phyloP scores from a whole-genome alignment of 768 basidiomycete genomes.

The Phylloporus sp. region DNA sequence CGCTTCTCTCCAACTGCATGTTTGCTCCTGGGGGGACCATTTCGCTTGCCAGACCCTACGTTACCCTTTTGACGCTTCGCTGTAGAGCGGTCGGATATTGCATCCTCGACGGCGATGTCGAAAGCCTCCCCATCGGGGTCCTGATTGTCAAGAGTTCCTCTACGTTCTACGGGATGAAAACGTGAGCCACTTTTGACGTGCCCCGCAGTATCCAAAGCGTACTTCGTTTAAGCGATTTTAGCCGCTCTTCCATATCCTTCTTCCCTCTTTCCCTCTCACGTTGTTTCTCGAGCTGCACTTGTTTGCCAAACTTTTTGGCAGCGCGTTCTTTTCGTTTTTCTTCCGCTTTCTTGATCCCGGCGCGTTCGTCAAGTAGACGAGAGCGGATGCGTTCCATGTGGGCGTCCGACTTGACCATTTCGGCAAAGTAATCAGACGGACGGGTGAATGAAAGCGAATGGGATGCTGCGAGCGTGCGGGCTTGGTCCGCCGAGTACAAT shows the following conservation, averaged over 20 bases:
- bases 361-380: conserved; percentile 81
- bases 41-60: conserved; percentile 28
- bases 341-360: conserved; percentile 87
- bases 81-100: conserved; percentile 66
- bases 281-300: conserved; percentile 92
- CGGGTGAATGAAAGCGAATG: conserved; percentile 84
- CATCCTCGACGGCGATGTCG: conserved; percentile 89
- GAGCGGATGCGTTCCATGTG: conserved; percentile 98
- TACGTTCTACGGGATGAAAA: conserved; percentile 57
- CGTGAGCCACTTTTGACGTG: background rate
- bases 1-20: conserved; percentile 33
- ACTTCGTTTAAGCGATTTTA: conserved; percentile 91
- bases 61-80: conserved; percentile 47
- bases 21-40: conserved; percentile 36
- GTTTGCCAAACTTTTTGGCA: conserved; percentile 97
- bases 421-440: conserved; percentile 92
- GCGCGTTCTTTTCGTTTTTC: conserved; percentile 89
- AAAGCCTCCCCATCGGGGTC: conserved; percentile 59
- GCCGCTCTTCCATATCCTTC: conserved; percentile 86
- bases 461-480: conserved; percentile 72
- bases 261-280: conserved; percentile 86
- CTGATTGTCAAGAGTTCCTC: conserved; percentile 70
- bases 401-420: conserved; percentile 96
- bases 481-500: conserved; percentile 73
- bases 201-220: background rate